A percentile compares a stretch with the other conserved stretches of the same genome.
Evolutionary conservation across 1,139 yeast species (phyloP).

Genomic region (Chernovozyma sophiae-reginae): DNA sequence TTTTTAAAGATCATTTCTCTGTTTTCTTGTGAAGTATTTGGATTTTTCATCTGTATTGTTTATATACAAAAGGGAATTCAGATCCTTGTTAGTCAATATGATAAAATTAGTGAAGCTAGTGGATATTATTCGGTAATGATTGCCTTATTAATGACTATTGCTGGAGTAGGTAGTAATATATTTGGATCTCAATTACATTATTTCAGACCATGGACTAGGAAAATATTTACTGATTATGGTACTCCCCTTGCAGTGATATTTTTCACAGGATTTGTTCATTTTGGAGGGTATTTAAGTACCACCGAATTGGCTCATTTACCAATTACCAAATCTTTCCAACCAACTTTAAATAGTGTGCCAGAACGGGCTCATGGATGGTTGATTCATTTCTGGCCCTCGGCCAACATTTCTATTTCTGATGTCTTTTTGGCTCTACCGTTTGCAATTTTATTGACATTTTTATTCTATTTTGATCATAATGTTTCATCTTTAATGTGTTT

Average conservation of each 20-base stretch:
- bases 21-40: conserved; percentile 91
- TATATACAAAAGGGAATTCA: conserved; percentile 90
- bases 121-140: conserved; percentile 78
- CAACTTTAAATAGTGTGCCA: conserved; percentile 44
- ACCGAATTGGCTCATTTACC: conserved; percentile 60
- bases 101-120: conserved; percentile 37
- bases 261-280: conserved; percentile 87
- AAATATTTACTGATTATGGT: conserved; percentile 79
- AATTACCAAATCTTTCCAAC: conserved; percentile 68
- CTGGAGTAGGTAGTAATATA: conserved; percentile 63
- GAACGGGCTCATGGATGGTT: conserved; percentile 62
- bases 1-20: conserved; percentile 70
- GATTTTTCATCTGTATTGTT: conserved; percentile 84
- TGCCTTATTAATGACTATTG: conserved; percentile 66
- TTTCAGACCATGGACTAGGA: conserved; percentile 56
- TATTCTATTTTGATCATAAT: conserved; percentile 93
- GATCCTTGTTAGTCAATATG: conserved; percentile 69
- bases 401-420: conserved; percentile 60
- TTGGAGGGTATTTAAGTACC: conserved; percentile 66
- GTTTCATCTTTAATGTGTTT: conserved; percentile 93
- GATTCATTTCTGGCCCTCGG: conserved; percentile 66
- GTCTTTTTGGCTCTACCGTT: conserved; percentile 90
- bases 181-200: conserved; percentile 61
- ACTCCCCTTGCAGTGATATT: conserved; percentile 80
- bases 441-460: conserved; percentile 75